Base-by-base conservation (phyloP, 1,284 basidiomycete genomes). In the Omphalotus olearius region DNA sequence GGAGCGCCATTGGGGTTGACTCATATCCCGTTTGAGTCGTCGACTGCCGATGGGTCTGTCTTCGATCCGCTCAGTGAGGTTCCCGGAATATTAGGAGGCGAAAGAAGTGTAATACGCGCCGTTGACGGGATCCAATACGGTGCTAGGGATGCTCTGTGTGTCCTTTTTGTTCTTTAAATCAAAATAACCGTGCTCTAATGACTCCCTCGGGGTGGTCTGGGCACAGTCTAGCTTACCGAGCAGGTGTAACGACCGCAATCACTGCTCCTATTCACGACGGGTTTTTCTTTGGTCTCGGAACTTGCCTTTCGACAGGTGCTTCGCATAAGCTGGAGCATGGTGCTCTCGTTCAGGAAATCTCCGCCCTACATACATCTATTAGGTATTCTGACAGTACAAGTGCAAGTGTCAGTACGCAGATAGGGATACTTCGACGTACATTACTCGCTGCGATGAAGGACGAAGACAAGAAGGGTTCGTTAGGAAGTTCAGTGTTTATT, bases 121-220 rank as follows among this genome's bases (percentile, higher is more conserved):
- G 78, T 76, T 10, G 91, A 93, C 61, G 91, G 90, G 0, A 74
- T 92, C 14, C 71, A 80, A 53, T 92, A 85, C 62, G 82, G 74
- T 2, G 83, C 80, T 41, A 79, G 90, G 16, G 79, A 91, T 66
- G 80, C 84, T 28, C 71, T 90, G 88, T 88, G 62, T 59, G 87
- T 74, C n/a, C 38, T 44, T 26, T 36, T 33, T n/a, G n/a, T n/a
- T 33, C 9, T 33, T 33, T 10, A 3, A 10, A 9, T 4, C 18
- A 33, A 16, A 36, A 26, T 39, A 6, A 10, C 40, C 43, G 25
- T 25, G 28, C 25, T 36, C 25, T 30, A 5, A 28, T 38, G 35
- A 58, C 51, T 26, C 5, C 23, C 23, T 23, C 5, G 23, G 23
- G 23, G 23, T 23, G 23, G 23, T 33, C 18, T 13, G 6, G 26